Conservation (phyloP, 1,139 yeast genomes). For the Chernovozyma sophiae-reginae region DNA sequence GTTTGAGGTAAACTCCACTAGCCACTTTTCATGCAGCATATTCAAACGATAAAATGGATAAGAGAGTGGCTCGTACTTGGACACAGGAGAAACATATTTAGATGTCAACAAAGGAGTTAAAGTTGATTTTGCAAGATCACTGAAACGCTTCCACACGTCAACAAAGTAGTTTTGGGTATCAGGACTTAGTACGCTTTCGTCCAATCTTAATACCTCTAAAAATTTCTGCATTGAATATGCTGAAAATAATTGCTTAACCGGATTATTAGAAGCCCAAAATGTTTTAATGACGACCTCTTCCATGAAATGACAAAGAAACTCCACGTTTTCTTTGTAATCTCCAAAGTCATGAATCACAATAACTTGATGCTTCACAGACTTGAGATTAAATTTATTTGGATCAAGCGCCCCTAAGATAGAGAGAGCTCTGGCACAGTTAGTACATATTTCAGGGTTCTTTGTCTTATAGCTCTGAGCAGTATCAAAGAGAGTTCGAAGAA, state of each 20-base stretch:
- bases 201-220: slow-evolving; percentile 60
- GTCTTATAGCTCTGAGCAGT: slow-evolving; percentile 56
- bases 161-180: slow-evolving; percentile 15
- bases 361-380: slow-evolving; percentile 38
- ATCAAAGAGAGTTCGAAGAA: slow-evolving; percentile 56
- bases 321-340: slow-evolving; percentile 58
- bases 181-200: slow-evolving; percentile 29
- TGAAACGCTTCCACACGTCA: slow-evolving; percentile 59
- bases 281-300: slow-evolving; percentile 70
- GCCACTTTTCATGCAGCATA: slow-evolving; percentile 55
- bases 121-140: slow-evolving; percentile 68
- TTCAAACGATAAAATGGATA: slow-evolving; percentile 34
- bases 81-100: slow-evolving; percentile 56
- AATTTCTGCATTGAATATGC: slow-evolving; percentile 91
- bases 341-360: slow-evolving; percentile 58
- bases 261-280: slow-evolving; percentile 88
- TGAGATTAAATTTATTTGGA: slow-evolving; percentile 53
- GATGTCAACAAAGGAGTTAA: slow-evolving; percentile 74
- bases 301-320: slow-evolving; percentile 62
- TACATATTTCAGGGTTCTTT: slow-evolving; percentile 46
- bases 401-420: slow-evolving; percentile 81
- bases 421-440: slow-evolving; percentile 62
- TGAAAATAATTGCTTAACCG: slow-evolving; percentile 75
- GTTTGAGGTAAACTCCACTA: slow-evolving; percentile 64
- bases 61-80: slow-evolving; percentile 30